These are phyloP conservation scores for Raddia distichophylla DNA, from an alignment of 176 grass and related monocot species.

Conservation along the genomic window DNA sequence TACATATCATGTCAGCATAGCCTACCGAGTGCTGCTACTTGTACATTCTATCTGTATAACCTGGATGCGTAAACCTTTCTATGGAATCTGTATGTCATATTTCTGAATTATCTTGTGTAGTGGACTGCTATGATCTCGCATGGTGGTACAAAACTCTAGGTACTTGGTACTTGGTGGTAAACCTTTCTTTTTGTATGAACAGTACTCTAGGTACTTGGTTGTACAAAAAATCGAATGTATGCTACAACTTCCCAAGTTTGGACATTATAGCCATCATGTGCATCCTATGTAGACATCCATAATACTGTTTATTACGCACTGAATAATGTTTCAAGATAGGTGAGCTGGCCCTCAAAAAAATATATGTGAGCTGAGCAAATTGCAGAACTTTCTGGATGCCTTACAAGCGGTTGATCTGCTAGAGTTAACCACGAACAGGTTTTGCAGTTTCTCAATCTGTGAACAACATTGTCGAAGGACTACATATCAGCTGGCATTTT, in stretches of 20 bases:
- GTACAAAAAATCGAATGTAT: not conserved
- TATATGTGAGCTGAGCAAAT: not conserved
- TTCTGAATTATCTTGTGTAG: not conserved
- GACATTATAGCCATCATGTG: not conserved
- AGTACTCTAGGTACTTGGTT: not conserved
- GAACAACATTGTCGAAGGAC: not conserved
- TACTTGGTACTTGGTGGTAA: not conserved
- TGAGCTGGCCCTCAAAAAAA: not conserved
- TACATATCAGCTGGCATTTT: not conserved
- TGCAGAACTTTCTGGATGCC: not conserved
- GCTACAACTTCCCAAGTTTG: not conserved
- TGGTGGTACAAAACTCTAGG: not conserved
- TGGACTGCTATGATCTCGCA: not conserved
- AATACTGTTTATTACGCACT: not conserved
- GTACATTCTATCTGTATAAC: constrained; percentile 16
- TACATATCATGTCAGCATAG: not conserved
- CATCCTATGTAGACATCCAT: not conserved
- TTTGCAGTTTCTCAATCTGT: not conserved
- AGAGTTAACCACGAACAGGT: not conserved
- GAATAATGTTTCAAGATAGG: not conserved
- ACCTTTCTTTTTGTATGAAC: not conserved
- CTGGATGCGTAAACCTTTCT: not conserved
- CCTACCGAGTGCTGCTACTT: not conserved
- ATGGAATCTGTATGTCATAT: not conserved
- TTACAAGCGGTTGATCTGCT: not conserved